These are phyloP conservation scores for Pichia sp. DNA, from an alignment of 1,139 yeast species.

Conservation along the genomic window DNA sequence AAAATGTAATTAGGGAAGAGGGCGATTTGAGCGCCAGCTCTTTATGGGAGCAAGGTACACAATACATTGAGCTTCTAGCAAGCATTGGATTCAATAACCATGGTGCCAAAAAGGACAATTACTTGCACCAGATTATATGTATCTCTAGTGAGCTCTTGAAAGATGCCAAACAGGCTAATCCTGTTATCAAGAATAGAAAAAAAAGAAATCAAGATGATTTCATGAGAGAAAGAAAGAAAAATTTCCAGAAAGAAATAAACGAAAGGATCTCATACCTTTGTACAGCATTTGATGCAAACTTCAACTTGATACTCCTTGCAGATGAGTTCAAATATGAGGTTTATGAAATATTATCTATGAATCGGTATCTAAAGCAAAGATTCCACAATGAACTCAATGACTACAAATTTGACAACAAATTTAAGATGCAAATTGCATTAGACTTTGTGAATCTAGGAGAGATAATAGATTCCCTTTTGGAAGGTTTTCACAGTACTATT, in stretches of 20 bases:
- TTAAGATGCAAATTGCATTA: conserved; percentile 20
- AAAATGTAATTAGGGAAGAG: conserved; percentile 27
- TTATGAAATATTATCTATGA: conserved; percentile 18
- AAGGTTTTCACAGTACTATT: conserved; percentile 19
- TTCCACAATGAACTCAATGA: background rate
- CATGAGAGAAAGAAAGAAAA: conserved; percentile 1
- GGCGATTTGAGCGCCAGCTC: conserved; percentile 4
- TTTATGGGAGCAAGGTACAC: conserved; percentile 24
- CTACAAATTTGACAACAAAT: conserved; percentile 4
- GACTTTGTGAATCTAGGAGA: conserved; percentile 22
- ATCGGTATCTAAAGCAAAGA: conserved; percentile 11
- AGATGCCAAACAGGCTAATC: background rate
- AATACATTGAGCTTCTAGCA: conserved; percentile 21
- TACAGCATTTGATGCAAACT: conserved; percentile 19
- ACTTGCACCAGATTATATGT: conserved; percentile 22
- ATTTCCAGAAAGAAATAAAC: conserved; percentile 2
- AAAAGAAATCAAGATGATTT: conserved; percentile 1
- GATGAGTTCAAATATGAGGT: conserved; percentile 28
- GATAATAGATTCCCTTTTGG: conserved; percentile 12
- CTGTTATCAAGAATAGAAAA: background rate
- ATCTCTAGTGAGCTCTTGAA: conserved; percentile 21
- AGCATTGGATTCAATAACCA: conserved; percentile 17
- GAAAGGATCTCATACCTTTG: conserved; percentile 17
- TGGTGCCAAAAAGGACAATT: conserved; percentile 8
- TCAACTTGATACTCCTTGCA: conserved; percentile 23